Evolutionary conservation across 2,329 filamentous ascomycete species (phyloP), one percentile per base, ranked within the genome.

Genomic region (Diaporthe eres): DNA sequence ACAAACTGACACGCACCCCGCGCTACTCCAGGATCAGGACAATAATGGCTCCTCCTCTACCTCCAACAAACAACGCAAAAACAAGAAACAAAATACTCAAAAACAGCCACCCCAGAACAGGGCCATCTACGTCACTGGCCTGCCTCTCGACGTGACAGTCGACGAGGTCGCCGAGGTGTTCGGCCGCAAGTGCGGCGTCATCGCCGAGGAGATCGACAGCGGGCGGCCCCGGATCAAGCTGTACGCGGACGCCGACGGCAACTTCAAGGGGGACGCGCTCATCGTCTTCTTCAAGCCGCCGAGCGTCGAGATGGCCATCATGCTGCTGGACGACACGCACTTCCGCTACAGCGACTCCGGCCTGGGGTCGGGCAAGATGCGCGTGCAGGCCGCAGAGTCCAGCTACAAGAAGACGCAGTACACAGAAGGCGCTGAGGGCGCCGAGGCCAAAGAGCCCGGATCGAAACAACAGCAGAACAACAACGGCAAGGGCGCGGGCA

Each of bases 201-300:
- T 99, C 78, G 95, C 96, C 67, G 96, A 98, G 84, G 94, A 98
- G 84, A 96, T 98, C 78, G 96, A 98, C 81, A 95, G 92, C 80
- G 94, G 95, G 74, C 91, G 92, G 61, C 95, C 95, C 60, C 93
- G 97, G 51, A 96, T 99, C 85, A 98, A 98, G 86, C 91, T 99
- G 84, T 99, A 99, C 85, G 91, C 88, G 28, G 93, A 98, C 82
- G 91, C 94, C 1, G 85, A 92, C 1, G 97, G 95, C 28, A 90
- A 92, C 22, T 98, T 98, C 88, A 98, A 98, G 82, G 97, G 97
- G 77, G 96, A 98, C 82, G 96, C 95, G 3, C 89, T 99, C 44
- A 88, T 99, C 73, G 94, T 98, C 49, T 99, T 97, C 86, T 98
- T 98, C 89, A 95, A 97, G 80, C 94, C 95, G 0, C 95, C 98